Evolutionary conservation across 208 protist genomes (phyloP).

Genomic region (Giardia duodenalis): DNA sequence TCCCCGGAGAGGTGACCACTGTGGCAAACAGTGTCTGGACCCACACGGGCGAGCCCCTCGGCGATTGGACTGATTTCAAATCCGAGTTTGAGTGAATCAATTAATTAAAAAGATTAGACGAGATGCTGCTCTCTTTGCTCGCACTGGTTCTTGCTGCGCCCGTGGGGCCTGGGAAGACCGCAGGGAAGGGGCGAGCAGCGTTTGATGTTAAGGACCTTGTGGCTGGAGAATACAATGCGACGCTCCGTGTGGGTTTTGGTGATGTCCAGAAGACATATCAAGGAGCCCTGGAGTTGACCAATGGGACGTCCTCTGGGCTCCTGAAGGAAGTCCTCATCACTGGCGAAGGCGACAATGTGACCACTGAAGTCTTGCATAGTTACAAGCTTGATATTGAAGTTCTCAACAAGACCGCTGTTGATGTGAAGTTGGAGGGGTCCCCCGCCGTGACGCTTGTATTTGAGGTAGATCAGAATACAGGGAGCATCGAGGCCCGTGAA

Average conservation of each 20-base stretch:
- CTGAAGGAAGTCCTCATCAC: background rate
- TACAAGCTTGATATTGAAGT: background rate
- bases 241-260: background rate
- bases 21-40: background rate
- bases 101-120: too few relatives aligned
- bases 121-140: background rate
- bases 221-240: background rate
- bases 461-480: background rate
- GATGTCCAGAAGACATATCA: too few relatives aligned
- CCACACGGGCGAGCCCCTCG: background rate
- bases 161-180: background rate
- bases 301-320: too few relatives aligned
- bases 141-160: background rate
- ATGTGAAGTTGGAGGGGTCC: background rate
- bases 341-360: background rate
- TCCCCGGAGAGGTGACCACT: constrained; percentile 4
- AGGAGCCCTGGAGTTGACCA: background rate
- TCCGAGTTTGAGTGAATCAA: constrained; percentile 3
- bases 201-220: background rate
- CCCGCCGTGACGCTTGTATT: background rate
- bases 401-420: background rate
- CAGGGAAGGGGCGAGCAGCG: background rate
- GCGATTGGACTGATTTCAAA: background rate
- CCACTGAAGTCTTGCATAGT: background rate
- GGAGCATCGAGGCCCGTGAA: background rate